Conservation (phyloP, 2,329 filamentous ascomycete genomes). For the Diaporthe citriasiana region DNA sequence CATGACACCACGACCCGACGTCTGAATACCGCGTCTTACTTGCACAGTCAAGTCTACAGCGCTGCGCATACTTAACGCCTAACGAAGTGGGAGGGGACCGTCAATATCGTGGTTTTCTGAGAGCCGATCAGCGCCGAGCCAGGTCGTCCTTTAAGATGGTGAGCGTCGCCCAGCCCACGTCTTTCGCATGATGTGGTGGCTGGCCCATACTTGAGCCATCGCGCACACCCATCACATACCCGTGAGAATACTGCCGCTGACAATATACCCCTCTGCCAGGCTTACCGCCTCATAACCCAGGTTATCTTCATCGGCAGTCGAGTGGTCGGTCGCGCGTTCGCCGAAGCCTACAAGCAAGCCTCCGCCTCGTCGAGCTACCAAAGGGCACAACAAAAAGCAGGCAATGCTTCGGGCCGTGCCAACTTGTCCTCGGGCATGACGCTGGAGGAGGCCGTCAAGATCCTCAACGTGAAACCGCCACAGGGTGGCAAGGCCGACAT, state of each 20-base stretch:
- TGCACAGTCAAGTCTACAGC: background rate
- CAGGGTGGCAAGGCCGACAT: constrained; percentile 82
- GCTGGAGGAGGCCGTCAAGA: constrained; percentile 96
- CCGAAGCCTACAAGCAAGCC: constrained; percentile 96
- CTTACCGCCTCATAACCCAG: constrained; percentile 94
- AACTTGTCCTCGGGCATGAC: constrained; percentile 80
- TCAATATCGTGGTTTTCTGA: constrained; percentile 1
- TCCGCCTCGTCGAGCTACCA: constrained; percentile 88
- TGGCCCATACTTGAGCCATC: background rate
- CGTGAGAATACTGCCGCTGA: constrained; percentile 20
- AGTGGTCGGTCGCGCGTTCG: constrained; percentile 92
- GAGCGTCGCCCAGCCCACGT: background rate
- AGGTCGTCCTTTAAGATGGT: constrained; percentile 30
- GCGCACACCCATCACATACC: background rate
- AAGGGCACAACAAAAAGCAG: constrained; percentile 76
- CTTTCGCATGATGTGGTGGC: constrained; percentile 9
- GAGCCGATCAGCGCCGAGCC: constrained; percentile 5
- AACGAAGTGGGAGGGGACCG: background rate
- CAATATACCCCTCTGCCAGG: constrained; percentile 64
- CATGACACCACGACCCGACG: constrained; percentile 25
- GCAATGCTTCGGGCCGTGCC: constrained; percentile 58
- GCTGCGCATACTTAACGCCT: background rate
- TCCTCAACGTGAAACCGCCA: constrained; percentile 94
- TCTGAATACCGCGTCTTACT: background rate
- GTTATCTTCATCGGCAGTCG: constrained; percentile 92